Evolutionary conservation across 129 eudicot genomes (phyloP), one percentile per base, ranked within the genome.

Genomic region (Calendula officinalis): DNA sequence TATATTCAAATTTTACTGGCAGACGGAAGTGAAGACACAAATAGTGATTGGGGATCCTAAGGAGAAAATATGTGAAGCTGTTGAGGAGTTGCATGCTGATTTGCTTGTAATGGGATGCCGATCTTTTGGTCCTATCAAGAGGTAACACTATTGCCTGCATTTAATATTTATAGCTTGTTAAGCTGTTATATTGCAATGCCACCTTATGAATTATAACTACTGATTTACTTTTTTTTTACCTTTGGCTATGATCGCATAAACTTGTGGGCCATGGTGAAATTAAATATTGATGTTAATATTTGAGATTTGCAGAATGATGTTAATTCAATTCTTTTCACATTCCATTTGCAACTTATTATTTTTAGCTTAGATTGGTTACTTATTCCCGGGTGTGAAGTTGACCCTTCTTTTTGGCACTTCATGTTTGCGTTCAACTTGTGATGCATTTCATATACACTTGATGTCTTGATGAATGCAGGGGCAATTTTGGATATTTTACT

Each of bases 101-200:
- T 80, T 88, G 51, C 86, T 88, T 51, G 89, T 84, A 13, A 84
- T 88, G 79, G 96, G 96, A 52, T 79, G 80, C 62, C 92, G 96
- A 22, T 71, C 96, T 75, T 84, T 84, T 69, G 92, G 96, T 61
- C 96, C 89, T 48, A 79, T 88, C 62, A 88, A 80, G 74, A 82
- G 96, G 96, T 88, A 72, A 68, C 54, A 3, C 56, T 54, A 64
- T 14, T 51, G 51, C 56, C 50, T 51, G 68, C 62, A 60, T 71
- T 62, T 8, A n/a, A 14, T n/a, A 30, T 34, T 7, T 70, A 36
- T 50, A 56, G 41, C 50, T 49, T 49, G 36, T 59, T 46, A 34
- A 45, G 30, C 45, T 69, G 45, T 44, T 48, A 38, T 50, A 66
- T 66, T 30, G 13, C 34, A 66, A 50, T 30, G 13, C 34, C 50